Conservation (phyloP, 164 flowering plant species). For the Piper longum region DNA sequence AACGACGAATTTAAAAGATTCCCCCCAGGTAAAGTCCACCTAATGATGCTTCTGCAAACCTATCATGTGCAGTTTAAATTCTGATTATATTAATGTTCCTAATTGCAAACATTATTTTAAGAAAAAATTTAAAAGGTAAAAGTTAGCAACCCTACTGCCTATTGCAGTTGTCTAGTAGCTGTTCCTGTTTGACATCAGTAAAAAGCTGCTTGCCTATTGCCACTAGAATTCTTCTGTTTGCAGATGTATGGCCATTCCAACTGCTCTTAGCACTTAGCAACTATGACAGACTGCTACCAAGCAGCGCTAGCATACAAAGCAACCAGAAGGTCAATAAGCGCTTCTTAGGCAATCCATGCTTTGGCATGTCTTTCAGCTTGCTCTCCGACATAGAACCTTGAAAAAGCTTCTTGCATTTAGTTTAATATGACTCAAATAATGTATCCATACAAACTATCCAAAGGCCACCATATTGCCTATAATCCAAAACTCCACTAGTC, state of each 20-base stretch:
- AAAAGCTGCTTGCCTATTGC: not conserved
- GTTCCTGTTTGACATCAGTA: not conserved
- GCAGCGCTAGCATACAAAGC: not conserved
- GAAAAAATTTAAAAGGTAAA: too few species aligned
- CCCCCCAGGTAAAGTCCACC: too few species aligned
- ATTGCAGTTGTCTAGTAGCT: not conserved
- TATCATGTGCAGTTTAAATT: too few species aligned
- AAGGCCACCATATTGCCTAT: not conserved
- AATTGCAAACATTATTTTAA: too few species aligned
- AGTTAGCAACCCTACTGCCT: not conserved
- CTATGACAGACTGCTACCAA: not conserved
- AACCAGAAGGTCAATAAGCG: not conserved
- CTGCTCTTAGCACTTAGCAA: not conserved
- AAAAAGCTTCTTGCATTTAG: not conserved
- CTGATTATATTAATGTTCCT: too few species aligned
- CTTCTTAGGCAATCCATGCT: not conserved
- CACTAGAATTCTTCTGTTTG: not conserved
- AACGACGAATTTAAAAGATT: too few species aligned
- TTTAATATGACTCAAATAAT: not conserved
- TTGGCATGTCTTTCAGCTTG: not conserved
- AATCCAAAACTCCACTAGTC: not conserved
- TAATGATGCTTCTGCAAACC: too few species aligned
- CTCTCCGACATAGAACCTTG: not conserved
- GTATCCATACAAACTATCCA: constrained; percentile 3
- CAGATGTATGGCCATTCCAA: not conserved